Evolutionary conservation across 2,329 filamentous ascomycete species (phyloP).

Genomic region (Diaporthe australafricana): DNA sequence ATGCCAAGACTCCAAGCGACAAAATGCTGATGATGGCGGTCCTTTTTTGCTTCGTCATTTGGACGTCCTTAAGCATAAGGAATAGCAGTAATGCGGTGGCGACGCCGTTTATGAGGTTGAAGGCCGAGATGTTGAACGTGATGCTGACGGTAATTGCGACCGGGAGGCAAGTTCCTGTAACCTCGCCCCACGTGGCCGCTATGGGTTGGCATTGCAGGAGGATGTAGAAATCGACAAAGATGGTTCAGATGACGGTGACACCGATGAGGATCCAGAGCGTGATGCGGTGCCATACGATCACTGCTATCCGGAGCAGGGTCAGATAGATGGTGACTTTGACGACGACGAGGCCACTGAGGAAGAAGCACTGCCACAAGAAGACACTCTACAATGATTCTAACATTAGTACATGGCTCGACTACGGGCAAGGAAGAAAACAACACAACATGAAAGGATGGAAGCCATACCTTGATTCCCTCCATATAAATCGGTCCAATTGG

Average conservation of each 20-base stretch:
- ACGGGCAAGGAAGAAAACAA: not conserved
- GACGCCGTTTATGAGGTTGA: conserved; percentile 31
- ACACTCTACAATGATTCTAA: not conserved
- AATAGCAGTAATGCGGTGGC: conserved; percentile 28
- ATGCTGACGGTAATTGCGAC: conserved; percentile 31
- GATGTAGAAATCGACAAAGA: conserved; percentile 34
- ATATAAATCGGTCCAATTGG: conserved; percentile 10
- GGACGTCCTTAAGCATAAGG: conserved; percentile 30
- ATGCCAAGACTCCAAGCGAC: conserved; percentile 34
- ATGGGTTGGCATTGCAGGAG: conserved; percentile 37
- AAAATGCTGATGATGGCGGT: conserved; percentile 29
- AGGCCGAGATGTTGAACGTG: conserved; percentile 38
- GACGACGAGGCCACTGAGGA: conserved; percentile 36
- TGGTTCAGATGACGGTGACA: conserved; percentile 25
- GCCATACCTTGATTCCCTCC: conserved; percentile 9
- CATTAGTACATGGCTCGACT: not conserved
- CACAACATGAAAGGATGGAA: not conserved
- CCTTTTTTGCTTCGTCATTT: conserved; percentile 34
- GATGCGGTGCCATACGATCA: conserved; percentile 30
- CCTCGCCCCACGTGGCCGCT: conserved; percentile 35
- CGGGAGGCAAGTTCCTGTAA: conserved; percentile 19
- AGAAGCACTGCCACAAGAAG: conserved; percentile 39
- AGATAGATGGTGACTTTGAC: conserved; percentile 40
- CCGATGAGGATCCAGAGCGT: conserved; percentile 36
- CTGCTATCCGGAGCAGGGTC: conserved; percentile 36